Percentiles rank a stretch among this genome's conserved stretches.
Conservation (phyloP, 164 flowering plant genomes). For the Aristolochia contorta region DNA sequence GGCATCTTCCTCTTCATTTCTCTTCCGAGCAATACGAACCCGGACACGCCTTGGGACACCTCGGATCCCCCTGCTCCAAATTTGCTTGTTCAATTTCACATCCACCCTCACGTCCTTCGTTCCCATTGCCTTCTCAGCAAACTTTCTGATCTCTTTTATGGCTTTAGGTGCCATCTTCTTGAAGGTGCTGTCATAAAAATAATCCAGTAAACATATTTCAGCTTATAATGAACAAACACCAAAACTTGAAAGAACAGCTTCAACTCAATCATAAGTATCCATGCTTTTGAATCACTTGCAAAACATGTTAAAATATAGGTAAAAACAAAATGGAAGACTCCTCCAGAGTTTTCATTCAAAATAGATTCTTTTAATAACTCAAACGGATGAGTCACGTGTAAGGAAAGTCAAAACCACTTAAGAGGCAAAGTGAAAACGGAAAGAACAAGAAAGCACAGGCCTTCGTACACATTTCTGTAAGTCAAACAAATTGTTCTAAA, state of each 20-base stretch:
- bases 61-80: slow-evolving; percentile 61
- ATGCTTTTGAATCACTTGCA: neutral
- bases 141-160: slow-evolving; percentile 61
- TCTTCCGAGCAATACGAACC: slow-evolving; percentile 63
- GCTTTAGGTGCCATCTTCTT: slow-evolving; percentile 78
- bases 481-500: too few species aligned
- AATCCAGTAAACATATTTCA: neutral
- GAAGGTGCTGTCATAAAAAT: slow-evolving; percentile 34
- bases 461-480: too few species aligned
- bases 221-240: neutral
- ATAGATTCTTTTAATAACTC: too few species aligned
- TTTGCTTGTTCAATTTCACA: slow-evolving; percentile 59
- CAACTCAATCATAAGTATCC: neutral
- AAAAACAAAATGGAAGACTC: neutral
- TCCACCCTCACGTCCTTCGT: slow-evolving; percentile 68
- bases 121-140: slow-evolving; percentile 61
- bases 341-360: too few species aligned
- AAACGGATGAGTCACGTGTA: too few species aligned
- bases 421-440: too few species aligned
- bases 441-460: too few species aligned
- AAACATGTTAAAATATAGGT: neutral
- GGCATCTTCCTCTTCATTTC: slow-evolving; percentile 70
- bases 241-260: neutral
- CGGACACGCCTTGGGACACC: slow-evolving; percentile 60
- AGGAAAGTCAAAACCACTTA: too few species aligned